Base-by-base conservation (phyloP, 2,329 filamentous ascomycete species). In the Colletotrichum sp. region DNA sequence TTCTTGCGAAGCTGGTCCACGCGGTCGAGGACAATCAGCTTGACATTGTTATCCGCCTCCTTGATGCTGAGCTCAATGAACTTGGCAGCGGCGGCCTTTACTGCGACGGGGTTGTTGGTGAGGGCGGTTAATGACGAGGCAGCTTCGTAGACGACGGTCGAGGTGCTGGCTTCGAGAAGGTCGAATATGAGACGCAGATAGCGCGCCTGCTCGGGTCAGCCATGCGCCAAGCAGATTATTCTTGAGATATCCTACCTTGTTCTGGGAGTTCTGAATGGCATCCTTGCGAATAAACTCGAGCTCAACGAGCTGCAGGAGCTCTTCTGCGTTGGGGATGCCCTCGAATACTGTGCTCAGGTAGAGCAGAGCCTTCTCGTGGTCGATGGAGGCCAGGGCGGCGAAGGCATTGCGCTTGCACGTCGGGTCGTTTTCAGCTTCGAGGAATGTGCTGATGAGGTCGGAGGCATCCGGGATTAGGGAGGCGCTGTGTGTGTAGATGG, bases 391-490 rank as follows among this genome's bases (percentile, higher is more conserved):
- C 61, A 99, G 90, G 13, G 97, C 96, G 48, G 96, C 96, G 83
- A 99, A 98, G 9, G 96, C 97, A 85, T 99, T 99, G 82, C 97
- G 92, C 90, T 98, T 98, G 92, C 96, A 98, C 32, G 97, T 98
- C 67, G 95, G 92, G 82, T 99, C 97, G 80, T 91, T 97, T 86
- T 99, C 97, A 70, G 92, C 92, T 79, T 96, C 95, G 75, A 99
- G 90, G 89, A 99, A 99, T 21, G 92, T 91, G 73, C 95, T 92
- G 77, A 99, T 94, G 75, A 99, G 92, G 81, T 99, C 97, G 69
- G 97, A 93, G 32, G 97, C 97, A 85, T 99, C 97, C 58, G 97
- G 97, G 81, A 99, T 98, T 69, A 99, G 90, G 75, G 94, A 92
- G 77, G 97, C 96, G 32, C 95, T 96, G 86, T 98, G 96, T 82